Conservation (phyloP, 2,329 filamentous ascomycete genomes). For the Pseudogymnoascus sp. region DNA sequence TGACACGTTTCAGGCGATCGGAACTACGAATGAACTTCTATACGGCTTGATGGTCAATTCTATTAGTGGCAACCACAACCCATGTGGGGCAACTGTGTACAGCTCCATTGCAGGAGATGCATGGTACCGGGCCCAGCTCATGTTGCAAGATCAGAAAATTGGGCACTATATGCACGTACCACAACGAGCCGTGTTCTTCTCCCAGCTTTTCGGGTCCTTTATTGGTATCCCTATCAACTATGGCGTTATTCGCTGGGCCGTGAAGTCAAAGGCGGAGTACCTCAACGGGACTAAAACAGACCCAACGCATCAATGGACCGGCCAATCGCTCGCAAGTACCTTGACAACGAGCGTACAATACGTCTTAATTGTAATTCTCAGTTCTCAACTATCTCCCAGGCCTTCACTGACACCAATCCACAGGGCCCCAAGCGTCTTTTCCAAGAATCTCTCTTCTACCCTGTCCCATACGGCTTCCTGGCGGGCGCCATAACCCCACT, state of each 20-base stretch:
- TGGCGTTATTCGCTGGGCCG: constrained; percentile 53
- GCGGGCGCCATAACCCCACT: constrained; percentile 42
- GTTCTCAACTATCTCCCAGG: neutral
- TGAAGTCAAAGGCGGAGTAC: constrained; percentile 51
- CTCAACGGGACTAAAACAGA: constrained; percentile 45
- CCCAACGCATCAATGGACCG: constrained; percentile 56
- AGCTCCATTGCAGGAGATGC: constrained; percentile 55
- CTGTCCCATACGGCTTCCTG: constrained; percentile 49
- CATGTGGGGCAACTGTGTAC: constrained; percentile 52
- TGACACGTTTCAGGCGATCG: constrained; percentile 40
- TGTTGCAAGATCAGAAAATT: constrained; percentile 59
- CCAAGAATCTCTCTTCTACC: constrained; percentile 40
- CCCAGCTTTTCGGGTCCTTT: constrained; percentile 53
- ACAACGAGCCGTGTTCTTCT: constrained; percentile 53
- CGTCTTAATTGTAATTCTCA: constrained; percentile 44
- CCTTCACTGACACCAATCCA: neutral
- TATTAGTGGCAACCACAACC: constrained; percentile 46
- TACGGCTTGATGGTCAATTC: constrained; percentile 55
- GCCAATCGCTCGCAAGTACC: constrained; percentile 44
- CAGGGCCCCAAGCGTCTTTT: constrained; percentile 45
- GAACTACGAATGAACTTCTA: constrained; percentile 53
- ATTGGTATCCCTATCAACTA: constrained; percentile 58
- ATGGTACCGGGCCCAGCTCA: constrained; percentile 53
- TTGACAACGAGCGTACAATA: constrained; percentile 55
- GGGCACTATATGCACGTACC: constrained; percentile 59